Conservation (phyloP, 2,329 filamentous ascomycete species). For the Paecilomyces variotii region DNA sequence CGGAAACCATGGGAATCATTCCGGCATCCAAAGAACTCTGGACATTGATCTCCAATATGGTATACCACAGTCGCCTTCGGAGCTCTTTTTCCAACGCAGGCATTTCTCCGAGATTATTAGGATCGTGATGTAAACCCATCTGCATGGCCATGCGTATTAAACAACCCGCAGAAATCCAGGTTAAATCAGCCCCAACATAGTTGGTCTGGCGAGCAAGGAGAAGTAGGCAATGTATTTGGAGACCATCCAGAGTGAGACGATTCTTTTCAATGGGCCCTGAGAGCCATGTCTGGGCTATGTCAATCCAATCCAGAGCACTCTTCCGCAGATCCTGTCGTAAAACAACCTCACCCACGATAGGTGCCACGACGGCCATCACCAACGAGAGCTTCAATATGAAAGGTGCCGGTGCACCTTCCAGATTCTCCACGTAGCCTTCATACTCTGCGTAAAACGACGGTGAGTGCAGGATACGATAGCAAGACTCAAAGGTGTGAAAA, state of each 20-base stretch:
- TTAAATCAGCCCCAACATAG: conserved; percentile 25
- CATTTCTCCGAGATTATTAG: conserved; percentile 20
- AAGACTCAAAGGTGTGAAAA: conserved; percentile 18
- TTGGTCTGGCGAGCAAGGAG: conserved; percentile 29
- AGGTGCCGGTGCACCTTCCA: conserved; percentile 3
- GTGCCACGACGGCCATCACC: conserved; percentile 9
- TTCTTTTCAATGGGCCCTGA: conserved; percentile 48
- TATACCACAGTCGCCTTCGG: conserved; percentile 23
- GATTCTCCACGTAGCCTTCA: conserved; percentile 7
- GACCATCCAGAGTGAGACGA: conserved; percentile 40
- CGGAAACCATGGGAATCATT: conserved; percentile 25
- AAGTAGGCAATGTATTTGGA: conserved; percentile 40
- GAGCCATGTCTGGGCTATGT: conserved; percentile 50
- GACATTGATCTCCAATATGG: conserved; percentile 27
- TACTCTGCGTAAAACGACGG: conserved; percentile 20
- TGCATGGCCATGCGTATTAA: conserved; percentile 31
- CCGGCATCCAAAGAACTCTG: conserved; percentile 30
- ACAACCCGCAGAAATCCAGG: conserved; percentile 31
- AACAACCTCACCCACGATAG: not conserved
- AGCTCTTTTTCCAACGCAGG: conserved; percentile 15
- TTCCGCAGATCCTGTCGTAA: conserved; percentile 15
- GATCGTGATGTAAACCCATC: conserved; percentile 36
- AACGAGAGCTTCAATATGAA: conserved; percentile 15
- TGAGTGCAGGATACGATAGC: conserved; percentile 19
- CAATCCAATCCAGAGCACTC: conserved; percentile 46